These are phyloP conservation scores for Helianthus annuus DNA, from an alignment of 129 eudicot genomes.

Conservation along the genomic window HanXRQr2.0-SUNRISE NC_035433.2:67197073-67197572, in stretches of 20 bases:
- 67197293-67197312: conserved; percentile 85
- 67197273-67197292: conserved; percentile 87
- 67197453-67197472: conserved; percentile 90
- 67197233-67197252: conserved; percentile 96
- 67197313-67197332: conserved; percentile 71
- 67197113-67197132: neutral
- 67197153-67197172: neutral
- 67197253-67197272: conserved; percentile 96
- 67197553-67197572: neutral
- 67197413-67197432: conserved; percentile 93
- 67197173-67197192: neutral
- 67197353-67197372: conserved; percentile 97
- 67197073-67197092: neutral
- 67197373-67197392: conserved; percentile 94
- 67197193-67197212: conserved; percentile 84
- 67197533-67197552: neutral
- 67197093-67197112: neutral
- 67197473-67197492: conserved; percentile 95
- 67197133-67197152: neutral
- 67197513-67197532: neutral
- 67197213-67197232: conserved; percentile 76
- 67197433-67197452: conserved; percentile 94
- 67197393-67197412: conserved; percentile 83
- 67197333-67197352: conserved; percentile 82
- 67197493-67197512: conserved; percentile 51